Conservation (phyloP, 2,329 filamentous ascomycete genomes). For the Lecanicillium sp. region DNA sequence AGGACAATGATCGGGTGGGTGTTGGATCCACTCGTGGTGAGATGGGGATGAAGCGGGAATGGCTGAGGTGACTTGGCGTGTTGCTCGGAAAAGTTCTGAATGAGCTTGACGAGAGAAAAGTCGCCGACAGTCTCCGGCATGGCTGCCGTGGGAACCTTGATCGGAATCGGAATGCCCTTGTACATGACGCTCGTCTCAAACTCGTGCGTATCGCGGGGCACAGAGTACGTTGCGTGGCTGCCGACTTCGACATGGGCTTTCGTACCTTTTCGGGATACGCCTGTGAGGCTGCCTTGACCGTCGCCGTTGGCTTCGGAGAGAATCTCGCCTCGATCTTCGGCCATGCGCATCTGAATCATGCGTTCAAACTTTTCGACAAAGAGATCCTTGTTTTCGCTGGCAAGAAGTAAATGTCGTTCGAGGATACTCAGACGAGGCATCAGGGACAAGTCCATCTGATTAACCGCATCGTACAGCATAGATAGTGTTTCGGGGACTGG, state of each 20-base stretch:
- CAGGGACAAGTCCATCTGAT: conserved; percentile 91
- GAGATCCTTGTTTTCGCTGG: conserved; percentile 88
- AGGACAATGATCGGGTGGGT: conserved; percentile 95
- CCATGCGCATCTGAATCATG: conserved; percentile 79
- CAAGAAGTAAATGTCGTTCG: conserved; percentile 79
- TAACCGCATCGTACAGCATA: conserved; percentile 84
- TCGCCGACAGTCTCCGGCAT: conserved; percentile 96
- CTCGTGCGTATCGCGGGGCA: conserved; percentile 93
- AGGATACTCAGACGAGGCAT: conserved; percentile 80
- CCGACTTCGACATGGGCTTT: conserved; percentile 54
- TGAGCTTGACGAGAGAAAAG: conserved; percentile 94
- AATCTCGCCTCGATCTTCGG: conserved; percentile 48
- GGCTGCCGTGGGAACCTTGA: conserved; percentile 90
- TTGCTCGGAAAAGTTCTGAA: conserved; percentile 82
- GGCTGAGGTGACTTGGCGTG: conserved; percentile 78
- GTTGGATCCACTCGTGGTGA: conserved; percentile 81
- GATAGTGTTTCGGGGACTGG: conserved; percentile 83
- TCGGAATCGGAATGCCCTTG: conserved; percentile 91
- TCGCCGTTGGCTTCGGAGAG: conserved; percentile 31
- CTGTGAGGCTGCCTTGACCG: conserved; percentile 35
- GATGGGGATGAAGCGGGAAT: conserved; percentile 79
- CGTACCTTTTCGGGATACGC: conserved; percentile 53
- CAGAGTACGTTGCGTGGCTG: conserved; percentile 54
- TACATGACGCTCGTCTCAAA: conserved; percentile 95
- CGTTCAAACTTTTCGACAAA: conserved; percentile 97